Conservation (phyloP, 148 eudicot species). For the Rhododendron ovatum region DNA sequence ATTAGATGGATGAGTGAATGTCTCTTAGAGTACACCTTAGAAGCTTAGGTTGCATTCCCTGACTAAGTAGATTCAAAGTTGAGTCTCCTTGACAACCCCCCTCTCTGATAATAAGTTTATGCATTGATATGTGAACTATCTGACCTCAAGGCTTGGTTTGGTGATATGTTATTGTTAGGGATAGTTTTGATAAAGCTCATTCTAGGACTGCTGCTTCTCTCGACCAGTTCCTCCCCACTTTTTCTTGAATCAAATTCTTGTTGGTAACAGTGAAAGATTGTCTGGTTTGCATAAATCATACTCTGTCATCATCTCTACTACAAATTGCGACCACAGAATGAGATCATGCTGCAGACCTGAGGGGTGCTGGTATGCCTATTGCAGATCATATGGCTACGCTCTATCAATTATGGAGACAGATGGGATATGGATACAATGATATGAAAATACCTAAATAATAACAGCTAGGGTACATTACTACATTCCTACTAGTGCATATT, state of each 20-base stretch:
- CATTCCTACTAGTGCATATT: background rate
- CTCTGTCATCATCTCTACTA: background rate
- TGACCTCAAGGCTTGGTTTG: background rate
- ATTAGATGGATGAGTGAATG: background rate
- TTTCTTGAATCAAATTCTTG: background rate
- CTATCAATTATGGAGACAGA: background rate
- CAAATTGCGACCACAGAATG: background rate
- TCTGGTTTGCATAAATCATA: background rate
- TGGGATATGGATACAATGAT: background rate
- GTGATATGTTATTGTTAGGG: background rate
- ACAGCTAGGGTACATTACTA: background rate
- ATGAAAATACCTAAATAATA: background rate
- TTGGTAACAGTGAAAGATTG: background rate
- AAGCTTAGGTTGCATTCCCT: background rate
- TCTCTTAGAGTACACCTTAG: background rate
- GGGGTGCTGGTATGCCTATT: background rate
- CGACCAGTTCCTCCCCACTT: background rate
- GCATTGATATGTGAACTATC: background rate
- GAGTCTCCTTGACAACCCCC: background rate
- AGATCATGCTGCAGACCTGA: background rate
- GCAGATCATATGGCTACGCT: background rate
- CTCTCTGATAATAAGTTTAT: background rate
- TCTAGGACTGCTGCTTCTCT: background rate
- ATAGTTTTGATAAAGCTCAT: background rate
- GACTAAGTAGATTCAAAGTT: background rate